Percentiles rank a stretch among this genome's conserved stretches.
These are phyloP conservation scores for Trichoderma harzianum DNA, from an alignment of 2,329 filamentous ascomycete genomes.

Conservation along the genomic window DNA sequence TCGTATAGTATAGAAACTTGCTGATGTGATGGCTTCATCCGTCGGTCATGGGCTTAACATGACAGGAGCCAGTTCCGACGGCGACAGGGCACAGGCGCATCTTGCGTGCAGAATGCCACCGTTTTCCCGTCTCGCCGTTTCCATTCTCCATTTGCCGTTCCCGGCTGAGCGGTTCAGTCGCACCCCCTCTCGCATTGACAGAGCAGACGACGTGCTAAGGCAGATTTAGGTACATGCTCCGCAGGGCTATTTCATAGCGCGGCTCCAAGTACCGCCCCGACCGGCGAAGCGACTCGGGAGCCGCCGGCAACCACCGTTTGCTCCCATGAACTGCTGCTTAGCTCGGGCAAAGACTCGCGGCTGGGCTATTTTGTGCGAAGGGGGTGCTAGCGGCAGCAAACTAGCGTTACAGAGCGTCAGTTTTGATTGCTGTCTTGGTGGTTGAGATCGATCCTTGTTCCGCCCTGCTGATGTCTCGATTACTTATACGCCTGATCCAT, in stretches of 20 bases:
- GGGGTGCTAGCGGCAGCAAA: not conserved
- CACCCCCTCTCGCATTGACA: not conserved
- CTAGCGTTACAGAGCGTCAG: slow-evolving; percentile 4
- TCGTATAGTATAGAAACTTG: not conserved
- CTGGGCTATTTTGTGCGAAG: not conserved
- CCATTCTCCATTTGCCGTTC: slow-evolving; percentile 1
- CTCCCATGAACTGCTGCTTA: not conserved
- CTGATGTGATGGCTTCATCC: not conserved
- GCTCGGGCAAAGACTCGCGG: not conserved
- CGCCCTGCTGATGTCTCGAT: not conserved
- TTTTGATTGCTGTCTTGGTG: not conserved
- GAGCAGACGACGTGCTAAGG: not conserved
- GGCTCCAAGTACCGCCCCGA: slow-evolving; percentile 7
- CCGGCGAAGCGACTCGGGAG: slow-evolving; percentile 1
- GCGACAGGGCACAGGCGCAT: not conserved
- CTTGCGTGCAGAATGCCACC: not conserved
- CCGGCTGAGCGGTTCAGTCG: slow-evolving; percentile 2
- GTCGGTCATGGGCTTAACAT: not conserved
- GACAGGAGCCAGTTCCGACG: not conserved
- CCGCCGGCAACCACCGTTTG: not conserved
- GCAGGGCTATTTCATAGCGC: not conserved
- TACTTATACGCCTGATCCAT: not conserved
- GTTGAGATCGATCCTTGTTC: not conserved
- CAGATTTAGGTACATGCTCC: slow-evolving; percentile 7
- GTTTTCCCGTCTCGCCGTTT: not conserved